Conservation (phyloP, 2,329 filamentous ascomycete species). For the Penicillium olsonii region DNA sequence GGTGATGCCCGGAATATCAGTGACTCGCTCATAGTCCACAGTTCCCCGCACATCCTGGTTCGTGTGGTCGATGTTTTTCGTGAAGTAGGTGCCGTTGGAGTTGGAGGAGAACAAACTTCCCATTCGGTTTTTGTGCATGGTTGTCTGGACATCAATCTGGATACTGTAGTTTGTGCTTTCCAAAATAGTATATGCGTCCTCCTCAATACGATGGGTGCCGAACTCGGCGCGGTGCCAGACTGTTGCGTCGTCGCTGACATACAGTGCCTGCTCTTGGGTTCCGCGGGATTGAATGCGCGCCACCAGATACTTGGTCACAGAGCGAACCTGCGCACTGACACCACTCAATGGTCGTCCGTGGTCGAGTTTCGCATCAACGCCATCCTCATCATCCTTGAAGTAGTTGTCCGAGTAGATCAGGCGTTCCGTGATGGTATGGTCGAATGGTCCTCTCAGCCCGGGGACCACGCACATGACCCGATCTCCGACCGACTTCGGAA, state of each 20-base stretch:
- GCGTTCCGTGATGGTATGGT: constrained; percentile 66
- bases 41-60: constrained; percentile 75
- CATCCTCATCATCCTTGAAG: constrained; percentile 62
- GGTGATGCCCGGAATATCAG: constrained; percentile 87
- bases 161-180: constrained; percentile 98
- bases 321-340: constrained; percentile 71
- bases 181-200: constrained; percentile 85
- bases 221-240: constrained; percentile 94
- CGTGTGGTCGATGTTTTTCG: constrained; percentile 85
- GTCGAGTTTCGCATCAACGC: constrained; percentile 74
- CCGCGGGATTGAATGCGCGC: constrained; percentile 76
- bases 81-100: constrained; percentile 96
- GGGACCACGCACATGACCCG: constrained; percentile 79
- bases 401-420: constrained; percentile 81
- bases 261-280: constrained; percentile 89
- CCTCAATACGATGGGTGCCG: constrained; percentile 78
- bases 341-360: constrained; percentile 73
- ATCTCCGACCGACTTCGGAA: constrained; percentile 64
- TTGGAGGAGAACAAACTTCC: constrained; percentile 93
- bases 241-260: constrained; percentile 78
- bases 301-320: constrained; percentile 83
- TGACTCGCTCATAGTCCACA: constrained; percentile 94
- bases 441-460: constrained; percentile 69
- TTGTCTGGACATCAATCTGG: constrained; percentile 88
- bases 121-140: constrained; percentile 64